Evolutionary conservation across 306 rosid genomes (phyloP), one percentile per base, ranked within the genome.

Genomic region (Datisca glomerata): DNA sequence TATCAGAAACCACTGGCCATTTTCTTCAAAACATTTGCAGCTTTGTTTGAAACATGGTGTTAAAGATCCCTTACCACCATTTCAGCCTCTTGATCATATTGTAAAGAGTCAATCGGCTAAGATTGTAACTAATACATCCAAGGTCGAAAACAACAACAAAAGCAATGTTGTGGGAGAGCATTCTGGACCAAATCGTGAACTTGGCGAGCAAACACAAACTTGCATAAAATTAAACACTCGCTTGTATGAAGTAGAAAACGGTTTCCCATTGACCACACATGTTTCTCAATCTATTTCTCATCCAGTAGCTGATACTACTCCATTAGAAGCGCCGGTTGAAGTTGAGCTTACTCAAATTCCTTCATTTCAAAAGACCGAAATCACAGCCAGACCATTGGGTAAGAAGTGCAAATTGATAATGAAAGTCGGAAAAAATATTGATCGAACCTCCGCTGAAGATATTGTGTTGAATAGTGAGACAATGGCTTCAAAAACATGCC

Each of bases 401-500:
- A 75, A 75, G 52, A 75, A 58, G 74, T 74, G 71, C 65, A 69
- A 59, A 45, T 54, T 74, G 57, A 43, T 69, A 9, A 49, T 60
- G 46, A 74, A 65, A 51, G 54, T 24, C 43, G 36, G 51, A 21
- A 41, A 53, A 47, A 57, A 63, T 7, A 14, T 55, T 1, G 76
- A 69, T 13, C 66, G 65, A 61, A 42, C 47, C 50, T 57, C 77
- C 1, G 40, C 55, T 7, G 71, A 64, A 43, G 71, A 75, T 51
- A 63, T 75, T 14, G 65, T 67, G 47, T 58, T 53, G 9, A 70
- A 56, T 59, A 54, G 69, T 2, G 78, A 75, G 28, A 18, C 74
- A 24, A 75, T 75, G 82, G 63, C 60, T 62, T 75, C 78, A 1
- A 59, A 75, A 62, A 29, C 55, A 21, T 75, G 82, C 71, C 82